Conservation (phyloP, 2,329 filamentous ascomycete genomes). For the Penicillium sp. region DNA sequence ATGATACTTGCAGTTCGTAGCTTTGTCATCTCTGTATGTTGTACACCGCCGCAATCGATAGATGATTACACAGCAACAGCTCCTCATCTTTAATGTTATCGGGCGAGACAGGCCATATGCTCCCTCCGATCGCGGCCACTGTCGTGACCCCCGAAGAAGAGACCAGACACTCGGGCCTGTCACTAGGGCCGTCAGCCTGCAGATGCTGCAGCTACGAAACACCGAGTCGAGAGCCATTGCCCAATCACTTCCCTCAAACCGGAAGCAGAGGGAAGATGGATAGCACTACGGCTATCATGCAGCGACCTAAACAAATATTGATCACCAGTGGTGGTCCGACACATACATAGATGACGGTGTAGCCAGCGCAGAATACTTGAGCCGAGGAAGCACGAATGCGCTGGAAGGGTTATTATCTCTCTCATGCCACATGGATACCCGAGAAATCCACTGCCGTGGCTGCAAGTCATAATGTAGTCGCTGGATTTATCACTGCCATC, state of each 20-base stretch:
- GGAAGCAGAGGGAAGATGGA: background rate
- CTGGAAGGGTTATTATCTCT: background rate
- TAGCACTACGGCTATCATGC: conserved; percentile 13
- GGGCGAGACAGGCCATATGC: background rate
- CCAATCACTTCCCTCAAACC: background rate
- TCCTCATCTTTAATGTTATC: background rate
- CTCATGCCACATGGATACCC: conserved; percentile 2
- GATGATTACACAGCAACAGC: background rate
- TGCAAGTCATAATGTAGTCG: conserved; percentile 20
- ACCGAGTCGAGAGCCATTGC: conserved; percentile 11
- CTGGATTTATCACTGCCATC: conserved; percentile 19
- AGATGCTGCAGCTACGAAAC: conserved; percentile 22
- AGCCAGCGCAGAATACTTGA: background rate
- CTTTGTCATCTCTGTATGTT: background rate
- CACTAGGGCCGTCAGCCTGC: conserved; percentile 12
- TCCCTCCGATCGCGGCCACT: background rate
- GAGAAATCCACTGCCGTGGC: conserved; percentile 16
- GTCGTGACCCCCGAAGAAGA: conserved; percentile 14
- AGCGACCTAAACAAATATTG: background rate
- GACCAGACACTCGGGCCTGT: background rate
- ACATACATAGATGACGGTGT: background rate
- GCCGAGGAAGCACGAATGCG: background rate
- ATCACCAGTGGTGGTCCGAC: background rate
- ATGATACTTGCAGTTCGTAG: background rate
- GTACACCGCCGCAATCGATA: background rate